Evolutionary conservation across 192 early-diverging fungal species (phyloP), one percentile per base, ranked within the genome.

Genomic region (Mortierella antarctica): DNA sequence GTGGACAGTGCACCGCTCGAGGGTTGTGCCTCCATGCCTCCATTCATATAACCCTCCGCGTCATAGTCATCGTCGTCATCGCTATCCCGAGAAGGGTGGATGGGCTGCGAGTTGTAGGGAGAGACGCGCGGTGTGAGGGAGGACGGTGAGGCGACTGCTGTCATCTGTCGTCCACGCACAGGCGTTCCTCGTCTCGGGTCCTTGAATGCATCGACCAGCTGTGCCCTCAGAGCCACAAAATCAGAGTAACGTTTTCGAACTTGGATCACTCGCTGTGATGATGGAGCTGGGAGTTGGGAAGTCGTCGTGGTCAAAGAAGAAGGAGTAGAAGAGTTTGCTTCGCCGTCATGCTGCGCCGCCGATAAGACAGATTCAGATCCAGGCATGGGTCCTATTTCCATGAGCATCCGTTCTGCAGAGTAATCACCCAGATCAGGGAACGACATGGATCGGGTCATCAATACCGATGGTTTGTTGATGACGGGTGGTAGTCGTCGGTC

Each of bases 171-270:
- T 4, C 46, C 51, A 7, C 39, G 39, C 12, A 47, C 18, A 15
- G 15, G 42, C 18, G 40, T 46, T 12, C 40, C 61, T 42, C 55
- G 14, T 31, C 48, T 48, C 14, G 17, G 39, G 11, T 53, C 49
- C 51, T 57, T 65, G 57, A 71, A 70, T 45, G 42, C 55, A 39
- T 83, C 68, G 0, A 85, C 40, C 20, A 88, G 42, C 9, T 77
- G 71, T 10, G 82, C 76, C n/a, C 81, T 65, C 47, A 88, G 17
- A 0, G 74, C 64, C 7, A 88, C 81, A 70, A 88, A 88, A 57
- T 88, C 87, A 39, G 85, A 82, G 45, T 88, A 88, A 4, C 84
- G 83, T 55, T 88, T 88, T 6, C 71, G 57, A 0, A 84, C 82
- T 31, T 71, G 76, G 47, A 88, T 83, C 20, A 70, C 63, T 3